phyloP scores from a whole-genome alignment of 768 basidiomycete species.

The Punctularia strigosozonata region DNA sequence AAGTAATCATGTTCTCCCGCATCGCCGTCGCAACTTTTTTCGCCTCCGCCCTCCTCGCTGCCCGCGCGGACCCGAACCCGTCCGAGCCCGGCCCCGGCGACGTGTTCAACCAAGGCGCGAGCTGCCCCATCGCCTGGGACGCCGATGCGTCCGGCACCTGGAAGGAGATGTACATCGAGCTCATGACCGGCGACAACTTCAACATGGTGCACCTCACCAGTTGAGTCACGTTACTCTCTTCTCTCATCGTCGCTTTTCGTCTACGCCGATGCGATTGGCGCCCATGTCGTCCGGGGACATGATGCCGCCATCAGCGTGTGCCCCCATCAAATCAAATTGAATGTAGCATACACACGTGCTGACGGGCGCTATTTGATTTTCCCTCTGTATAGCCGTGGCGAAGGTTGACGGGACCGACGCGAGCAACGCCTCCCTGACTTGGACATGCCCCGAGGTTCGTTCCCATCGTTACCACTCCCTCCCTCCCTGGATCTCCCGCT shows the following conservation, averaged over 20 bases:
- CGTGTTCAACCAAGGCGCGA: conserved; percentile 41
- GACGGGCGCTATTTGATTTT: no score
- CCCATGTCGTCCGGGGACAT: no score
- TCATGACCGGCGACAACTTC: conserved; percentile 72
- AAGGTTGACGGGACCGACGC: conserved; percentile 51
- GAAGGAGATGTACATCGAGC: conserved; percentile 62
- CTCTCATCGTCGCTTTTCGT: not conserved
- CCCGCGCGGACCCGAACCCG: conserved; percentile 46
- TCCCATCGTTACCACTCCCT: not conserved
- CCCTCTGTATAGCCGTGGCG: conserved; percentile 38
- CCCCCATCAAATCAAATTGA: no score
- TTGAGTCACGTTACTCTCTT: conserved; percentile 21
- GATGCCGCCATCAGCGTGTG: no score
- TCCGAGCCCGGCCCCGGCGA: conserved; percentile 47
- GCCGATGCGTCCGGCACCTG: conserved; percentile 48
- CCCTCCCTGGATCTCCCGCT: no score
- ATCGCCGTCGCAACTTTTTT: conserved; percentile 8
- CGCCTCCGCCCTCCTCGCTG: conserved; percentile 10
- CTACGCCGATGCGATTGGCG: no score
- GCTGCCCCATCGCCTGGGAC: conserved; percentile 49
- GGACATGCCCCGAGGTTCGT: conserved; percentile 56
- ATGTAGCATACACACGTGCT: no score
- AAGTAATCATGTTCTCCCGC: conserved; percentile 6
- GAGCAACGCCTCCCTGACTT: conserved; percentile 33
- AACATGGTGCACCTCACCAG: conserved; percentile 58